A percentile compares a stretch with the other conserved stretches of the same genome.
phyloP scores from a whole-genome alignment of 208 protist genomes.

The Crithidia fasciculata region DNA sequence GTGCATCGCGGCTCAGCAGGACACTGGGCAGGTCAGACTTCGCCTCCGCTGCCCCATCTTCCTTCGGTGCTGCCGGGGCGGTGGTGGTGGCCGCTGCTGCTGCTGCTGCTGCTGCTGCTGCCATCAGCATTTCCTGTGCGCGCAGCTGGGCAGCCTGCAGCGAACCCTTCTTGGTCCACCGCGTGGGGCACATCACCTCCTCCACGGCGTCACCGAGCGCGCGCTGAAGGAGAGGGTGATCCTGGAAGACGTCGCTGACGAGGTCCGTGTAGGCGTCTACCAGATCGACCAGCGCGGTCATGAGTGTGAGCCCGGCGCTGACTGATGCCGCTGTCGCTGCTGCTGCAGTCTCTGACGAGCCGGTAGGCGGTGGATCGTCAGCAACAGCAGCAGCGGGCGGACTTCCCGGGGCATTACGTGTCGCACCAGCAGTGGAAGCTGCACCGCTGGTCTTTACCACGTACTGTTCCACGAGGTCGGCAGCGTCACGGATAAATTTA shows the following conservation, averaged over 20 bases:
- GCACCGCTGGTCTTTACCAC: conserved; percentile 3
- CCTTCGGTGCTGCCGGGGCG: not conserved
- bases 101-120: conserved; percentile 11
- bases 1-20: conserved; percentile 57
- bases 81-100: conserved; percentile 7
- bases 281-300: conserved; percentile 32
- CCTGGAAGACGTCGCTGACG: conserved; percentile 43
- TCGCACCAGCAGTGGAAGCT: not conserved
- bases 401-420: not conserved
- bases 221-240: conserved; percentile 35
- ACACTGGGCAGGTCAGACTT: conserved; percentile 41
- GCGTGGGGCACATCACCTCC: conserved; percentile 52
- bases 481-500: conserved; percentile 47
- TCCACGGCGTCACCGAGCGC: conserved; percentile 57
- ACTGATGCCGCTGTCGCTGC: conserved; percentile 1
- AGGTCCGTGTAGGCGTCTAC: conserved; percentile 42
- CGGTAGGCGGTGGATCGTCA: not conserved
- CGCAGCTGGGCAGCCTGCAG: conserved; percentile 32
- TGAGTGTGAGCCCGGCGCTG: conserved; percentile 31
- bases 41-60: not conserved
- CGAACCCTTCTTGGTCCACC: conserved; percentile 47
- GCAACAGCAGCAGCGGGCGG: not conserved
- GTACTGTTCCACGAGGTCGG: conserved; percentile 35
- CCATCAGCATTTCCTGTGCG: conserved; percentile 25
- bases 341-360: not conserved